Evolutionary conservation across 1,284 basidiomycete genomes (phyloP).

Genomic region (Ceratobasidium sp.): DNA sequence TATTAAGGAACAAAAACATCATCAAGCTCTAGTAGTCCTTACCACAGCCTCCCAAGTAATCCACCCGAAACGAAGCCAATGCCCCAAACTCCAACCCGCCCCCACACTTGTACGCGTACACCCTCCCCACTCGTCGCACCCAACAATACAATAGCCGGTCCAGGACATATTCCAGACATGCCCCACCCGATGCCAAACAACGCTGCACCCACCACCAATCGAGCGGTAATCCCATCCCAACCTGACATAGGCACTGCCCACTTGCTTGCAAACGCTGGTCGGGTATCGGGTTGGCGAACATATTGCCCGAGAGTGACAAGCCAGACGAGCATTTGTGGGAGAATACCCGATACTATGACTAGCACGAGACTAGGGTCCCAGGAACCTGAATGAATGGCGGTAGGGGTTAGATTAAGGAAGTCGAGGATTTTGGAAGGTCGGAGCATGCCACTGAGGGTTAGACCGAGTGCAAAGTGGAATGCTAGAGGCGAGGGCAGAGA

Average conservation of each 20-base stretch:
- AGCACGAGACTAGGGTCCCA: constrained; percentile 21
- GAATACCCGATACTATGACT: constrained; percentile 19
- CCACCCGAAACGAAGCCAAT: constrained; percentile 7
- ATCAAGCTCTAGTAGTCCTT: not conserved
- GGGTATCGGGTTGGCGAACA: not conserved
- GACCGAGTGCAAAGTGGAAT: constrained; percentile 29
- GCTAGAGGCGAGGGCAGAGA: not conserved
- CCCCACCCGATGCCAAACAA: constrained; percentile 30
- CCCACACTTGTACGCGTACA: not conserved
- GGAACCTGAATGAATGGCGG: not conserved
- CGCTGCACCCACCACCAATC: constrained; percentile 1
- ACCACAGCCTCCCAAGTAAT: not conserved
- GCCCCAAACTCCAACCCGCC: constrained; percentile 4
- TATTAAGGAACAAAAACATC: no score
- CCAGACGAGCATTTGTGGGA: constrained; percentile 24
- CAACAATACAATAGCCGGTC: not conserved
- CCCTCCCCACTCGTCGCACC: not conserved
- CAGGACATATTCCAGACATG: constrained; percentile 26
- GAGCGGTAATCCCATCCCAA: not conserved
- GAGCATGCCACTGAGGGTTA: constrained; percentile 21
- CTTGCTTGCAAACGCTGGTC: constrained; percentile 3
- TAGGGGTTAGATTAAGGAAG: constrained; percentile 16
- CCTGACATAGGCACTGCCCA: constrained; percentile 2
- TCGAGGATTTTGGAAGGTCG: constrained; percentile 31
- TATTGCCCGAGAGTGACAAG: constrained; percentile 8